Percentiles rank a stretch among this genome's conserved stretches.
These are phyloP conservation scores for Fusarium odoratissimum DNA, from an alignment of 2,329 filamentous ascomycete genomes.

Conservation along the genomic window DNA sequence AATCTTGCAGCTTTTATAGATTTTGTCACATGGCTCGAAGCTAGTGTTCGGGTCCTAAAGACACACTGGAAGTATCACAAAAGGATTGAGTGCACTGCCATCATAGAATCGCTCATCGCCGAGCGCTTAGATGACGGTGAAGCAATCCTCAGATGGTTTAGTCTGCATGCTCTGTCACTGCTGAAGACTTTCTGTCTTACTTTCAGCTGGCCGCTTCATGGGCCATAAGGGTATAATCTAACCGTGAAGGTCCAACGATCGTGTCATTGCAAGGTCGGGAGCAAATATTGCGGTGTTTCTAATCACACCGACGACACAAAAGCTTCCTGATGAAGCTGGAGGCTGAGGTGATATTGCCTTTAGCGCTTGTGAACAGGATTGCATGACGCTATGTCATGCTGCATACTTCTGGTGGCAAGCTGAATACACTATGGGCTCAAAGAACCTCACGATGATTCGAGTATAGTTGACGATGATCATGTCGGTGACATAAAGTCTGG, in stretches of 20 bases:
- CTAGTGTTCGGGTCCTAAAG: background rate
- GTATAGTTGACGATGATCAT: background rate
- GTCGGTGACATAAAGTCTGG: background rate
- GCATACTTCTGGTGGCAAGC: background rate
- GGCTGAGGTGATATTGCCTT: background rate
- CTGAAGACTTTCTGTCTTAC: background rate
- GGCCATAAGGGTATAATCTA: background rate
- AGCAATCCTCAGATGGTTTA: background rate
- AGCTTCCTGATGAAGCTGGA: background rate
- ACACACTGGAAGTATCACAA: rapidly evolving
- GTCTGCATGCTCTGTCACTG: background rate
- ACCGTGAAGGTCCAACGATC: background rate
- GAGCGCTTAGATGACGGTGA: background rate
- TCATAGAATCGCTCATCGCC: too few relatives aligned
- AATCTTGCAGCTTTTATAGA: background rate
- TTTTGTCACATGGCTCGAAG: rapidly evolving
- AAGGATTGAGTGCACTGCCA: rapidly evolving
- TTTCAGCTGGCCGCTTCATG: background rate
- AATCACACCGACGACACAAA: background rate
- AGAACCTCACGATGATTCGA: rapidly evolving
- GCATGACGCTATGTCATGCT: background rate
- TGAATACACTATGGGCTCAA: background rate
- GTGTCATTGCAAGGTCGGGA: background rate
- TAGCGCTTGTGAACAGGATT: background rate
- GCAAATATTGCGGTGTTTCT: background rate